Conservation (phyloP, 2,329 filamentous ascomycete species). For the Penicillium fuscoglaucum region DNA sequence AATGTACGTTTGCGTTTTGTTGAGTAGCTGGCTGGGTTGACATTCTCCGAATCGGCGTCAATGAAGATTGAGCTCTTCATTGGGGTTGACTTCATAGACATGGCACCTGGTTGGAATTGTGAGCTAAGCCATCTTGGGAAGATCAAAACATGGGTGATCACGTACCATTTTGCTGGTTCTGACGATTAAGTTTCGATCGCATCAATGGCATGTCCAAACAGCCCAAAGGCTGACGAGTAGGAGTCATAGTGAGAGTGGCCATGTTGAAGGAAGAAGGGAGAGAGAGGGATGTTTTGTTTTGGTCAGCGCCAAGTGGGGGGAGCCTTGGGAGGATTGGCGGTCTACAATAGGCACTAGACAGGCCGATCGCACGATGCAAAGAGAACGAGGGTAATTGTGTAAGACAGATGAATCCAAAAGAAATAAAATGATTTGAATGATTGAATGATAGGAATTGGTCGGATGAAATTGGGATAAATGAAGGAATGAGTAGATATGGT, state of each 20-base stretch:
- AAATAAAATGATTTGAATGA: background rate
- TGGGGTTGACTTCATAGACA: constrained; percentile 14
- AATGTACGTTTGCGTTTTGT: constrained; percentile 46
- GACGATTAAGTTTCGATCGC: constrained; percentile 34
- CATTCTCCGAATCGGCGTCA: constrained; percentile 51
- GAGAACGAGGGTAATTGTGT: background rate
- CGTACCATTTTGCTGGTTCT: constrained; percentile 38
- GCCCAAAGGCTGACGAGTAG: constrained; percentile 38
- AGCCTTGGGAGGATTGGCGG: constrained; percentile 22
- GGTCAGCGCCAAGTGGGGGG: constrained; percentile 30
- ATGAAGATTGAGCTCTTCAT: constrained; percentile 24
- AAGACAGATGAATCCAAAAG: background rate
- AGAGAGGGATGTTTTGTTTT: constrained; percentile 25
- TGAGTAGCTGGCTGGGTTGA: constrained; percentile 56
- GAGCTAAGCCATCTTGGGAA: constrained; percentile 5
- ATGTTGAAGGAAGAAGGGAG: constrained; percentile 21
- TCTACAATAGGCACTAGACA: constrained; percentile 11
- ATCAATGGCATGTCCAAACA: constrained; percentile 37
- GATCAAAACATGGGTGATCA: background rate
- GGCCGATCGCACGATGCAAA: constrained; percentile 7
- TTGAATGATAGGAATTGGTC: constrained; percentile 8
- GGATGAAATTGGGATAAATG: constrained; percentile 2
- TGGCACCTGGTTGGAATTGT: constrained; percentile 7
- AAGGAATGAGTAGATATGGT: constrained; percentile 6
- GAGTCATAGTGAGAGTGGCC: constrained; percentile 39